Percentiles rank a stretch among this genome's conserved stretches.
Conservation (phyloP, 805 yeast genomes). For the Yarrowia osloensis region DNA sequence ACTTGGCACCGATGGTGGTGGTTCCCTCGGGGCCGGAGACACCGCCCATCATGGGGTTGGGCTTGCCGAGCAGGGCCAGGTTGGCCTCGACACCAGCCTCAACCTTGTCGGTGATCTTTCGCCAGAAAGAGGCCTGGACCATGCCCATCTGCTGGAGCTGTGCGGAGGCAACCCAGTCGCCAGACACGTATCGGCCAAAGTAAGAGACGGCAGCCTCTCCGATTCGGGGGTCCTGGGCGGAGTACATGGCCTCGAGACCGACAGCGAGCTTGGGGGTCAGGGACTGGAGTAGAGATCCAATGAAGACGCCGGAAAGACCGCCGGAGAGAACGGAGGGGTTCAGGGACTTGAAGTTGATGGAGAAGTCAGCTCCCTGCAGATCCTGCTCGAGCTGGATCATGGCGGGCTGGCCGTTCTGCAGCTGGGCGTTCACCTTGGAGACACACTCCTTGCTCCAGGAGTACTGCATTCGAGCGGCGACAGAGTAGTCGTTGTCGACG, state of each 20-base stretch:
- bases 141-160: conserved; percentile 94
- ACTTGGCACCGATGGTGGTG: conserved; percentile 94
- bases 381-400: conserved; percentile 97
- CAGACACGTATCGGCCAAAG: conserved; percentile 84
- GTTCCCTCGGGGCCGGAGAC: conserved; percentile 86
- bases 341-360: conserved; percentile 84
- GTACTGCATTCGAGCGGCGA: conserved; percentile 87
- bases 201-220: conserved; percentile 91
- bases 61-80: conserved; percentile 38
- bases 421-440: conserved; percentile 84
- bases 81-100: conserved; percentile 53
- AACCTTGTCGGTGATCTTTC: conserved; percentile 86
- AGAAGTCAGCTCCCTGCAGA: conserved; percentile 83
- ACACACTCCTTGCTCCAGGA: conserved; percentile 81
- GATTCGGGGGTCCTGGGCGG: conserved; percentile 54
- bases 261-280: conserved; percentile 79
- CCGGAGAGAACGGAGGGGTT: conserved; percentile 82
- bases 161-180: conserved; percentile 90
- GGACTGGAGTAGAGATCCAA: conserved; percentile 87
- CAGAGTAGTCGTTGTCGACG: conserved; percentile 79
- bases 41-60: conserved; percentile 62
- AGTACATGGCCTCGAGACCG: conserved; percentile 91
- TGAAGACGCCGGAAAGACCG: conserved; percentile 85
- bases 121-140: conserved; percentile 86
- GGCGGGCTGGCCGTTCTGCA: conserved; percentile 84